Evolutionary conservation across 2,329 filamentous ascomycete species (phyloP), one percentile per base, ranked within the genome.

Genomic region (Orbilia quercus): DNA sequence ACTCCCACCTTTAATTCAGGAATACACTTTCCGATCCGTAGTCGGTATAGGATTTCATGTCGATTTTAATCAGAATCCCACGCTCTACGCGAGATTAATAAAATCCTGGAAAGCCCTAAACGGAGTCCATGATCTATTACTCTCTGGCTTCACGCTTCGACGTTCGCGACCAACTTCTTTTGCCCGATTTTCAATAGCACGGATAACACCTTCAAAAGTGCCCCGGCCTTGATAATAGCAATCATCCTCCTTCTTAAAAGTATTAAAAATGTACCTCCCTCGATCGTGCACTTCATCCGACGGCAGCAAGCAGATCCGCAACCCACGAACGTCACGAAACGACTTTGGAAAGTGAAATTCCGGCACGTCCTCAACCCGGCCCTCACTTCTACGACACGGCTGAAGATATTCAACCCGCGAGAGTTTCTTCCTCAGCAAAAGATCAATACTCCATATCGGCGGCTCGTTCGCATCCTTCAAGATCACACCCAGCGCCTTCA

Each of bases 251-350:
- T 40, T 36, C 1, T 40, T 11, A 38, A 71, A 71, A 1, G 58
- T 44, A 44, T 71, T 71, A 36, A 58, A 71, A 45, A 71, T 36
- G 38, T 71, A 71, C 36, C 66, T 62, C 1, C 66, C 66, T 4
- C 66, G 66, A 22, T 71, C 58, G 16, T 71, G 66, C 7, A 44
- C 18, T 16, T 64, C 66, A 7, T 44, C 22, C 28, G 36, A 34
- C 2, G 66, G n/a, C 23, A 64, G 31, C 6, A 25, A 16, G 9
- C 45, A 18, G 1, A 50, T 16, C 9, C 36, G 16, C 1, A 53
- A 58, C 34, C 34, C 25, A 18, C 40, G 44, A 14, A 12, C 36
- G 4, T 14, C 14, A 14, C 36, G 36, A 16, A 40, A 40, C 14
- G 11, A 3, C 14, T 12, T 18, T n/a, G 36, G 16, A 14, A 20